Conservation (phyloP, 2,329 filamentous ascomycete genomes). For the Apiospora malaysiana region DNA sequence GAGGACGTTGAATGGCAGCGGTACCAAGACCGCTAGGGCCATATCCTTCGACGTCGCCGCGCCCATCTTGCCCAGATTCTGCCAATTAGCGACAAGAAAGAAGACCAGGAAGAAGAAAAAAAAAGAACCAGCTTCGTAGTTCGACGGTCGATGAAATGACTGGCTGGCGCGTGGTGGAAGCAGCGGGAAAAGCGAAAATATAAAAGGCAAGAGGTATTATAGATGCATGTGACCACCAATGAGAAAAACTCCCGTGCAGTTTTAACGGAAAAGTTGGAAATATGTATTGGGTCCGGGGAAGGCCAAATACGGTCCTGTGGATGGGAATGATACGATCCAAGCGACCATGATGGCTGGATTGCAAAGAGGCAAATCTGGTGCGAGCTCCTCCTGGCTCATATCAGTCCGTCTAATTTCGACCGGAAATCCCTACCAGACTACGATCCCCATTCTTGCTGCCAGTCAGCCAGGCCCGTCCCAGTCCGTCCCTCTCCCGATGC, state of each 20-base stretch:
- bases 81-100: not conserved
- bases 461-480: not conserved
- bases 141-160: not conserved
- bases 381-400: not conserved
- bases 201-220: not conserved
- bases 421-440: not conserved
- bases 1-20: not conserved
- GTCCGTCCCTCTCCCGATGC: not conserved
- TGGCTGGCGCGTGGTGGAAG: not conserved
- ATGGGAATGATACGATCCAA: not conserved
- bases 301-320: not conserved
- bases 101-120: no score
- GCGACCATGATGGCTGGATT: not conserved
- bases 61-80: not conserved
- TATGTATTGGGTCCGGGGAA: not conserved
- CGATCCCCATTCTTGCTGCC: constrained; percentile 6
- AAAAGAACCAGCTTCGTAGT: constrained; percentile 1
- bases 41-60: constrained; percentile 9
- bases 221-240: not conserved
- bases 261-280: not conserved
- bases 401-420: constrained; percentile 10
- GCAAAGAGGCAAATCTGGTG: not conserved
- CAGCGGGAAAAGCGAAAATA: not conserved
- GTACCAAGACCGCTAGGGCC: not conserved
- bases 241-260: not conserved